Conservation (phyloP, 169 alveolate species). For the Plasmodium malariae region DNA sequence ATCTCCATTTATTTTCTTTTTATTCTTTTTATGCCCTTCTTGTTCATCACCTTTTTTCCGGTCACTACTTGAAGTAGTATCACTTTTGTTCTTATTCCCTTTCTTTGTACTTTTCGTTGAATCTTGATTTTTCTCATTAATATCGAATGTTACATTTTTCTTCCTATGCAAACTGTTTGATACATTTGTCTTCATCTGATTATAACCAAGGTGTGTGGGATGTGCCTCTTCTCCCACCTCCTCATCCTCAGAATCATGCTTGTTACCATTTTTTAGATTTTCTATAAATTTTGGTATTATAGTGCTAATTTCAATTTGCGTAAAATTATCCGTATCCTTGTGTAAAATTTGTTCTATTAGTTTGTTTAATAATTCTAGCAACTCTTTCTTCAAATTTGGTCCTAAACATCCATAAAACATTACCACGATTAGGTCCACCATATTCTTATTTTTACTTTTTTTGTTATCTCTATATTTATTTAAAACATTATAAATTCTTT, state of each 20-base stretch:
- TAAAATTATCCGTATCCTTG: conserved; percentile 72
- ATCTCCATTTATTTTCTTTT: neutral
- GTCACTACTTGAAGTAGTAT: neutral
- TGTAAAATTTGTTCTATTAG: conserved; percentile 63
- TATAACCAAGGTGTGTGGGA: neutral
- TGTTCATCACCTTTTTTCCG: neutral
- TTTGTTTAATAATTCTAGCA: conserved; percentile 47
- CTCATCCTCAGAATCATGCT: neutral
- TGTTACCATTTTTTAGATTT: conserved; percentile 43
- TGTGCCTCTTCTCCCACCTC: neutral
- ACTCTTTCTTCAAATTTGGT: conserved; percentile 51
- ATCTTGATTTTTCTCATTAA: neutral
- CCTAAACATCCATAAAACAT: conserved; percentile 72
- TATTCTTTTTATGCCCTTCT: neutral
- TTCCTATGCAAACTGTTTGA: neutral
- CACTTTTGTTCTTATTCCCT: conserved; percentile 2
- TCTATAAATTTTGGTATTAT: conserved; percentile 74
- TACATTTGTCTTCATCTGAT: neutral
- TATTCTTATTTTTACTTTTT: conserved; percentile 65
- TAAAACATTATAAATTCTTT: conserved; percentile 48
- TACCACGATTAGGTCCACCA: conserved; percentile 53
- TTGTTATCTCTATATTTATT: conserved; percentile 68
- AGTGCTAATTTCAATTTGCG: conserved; percentile 75
- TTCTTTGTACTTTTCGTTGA: neutral
- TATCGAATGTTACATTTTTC: neutral